Base-by-base conservation (phyloP, 1,139 yeast species). In the Suhomyces panamericanus region DNA sequence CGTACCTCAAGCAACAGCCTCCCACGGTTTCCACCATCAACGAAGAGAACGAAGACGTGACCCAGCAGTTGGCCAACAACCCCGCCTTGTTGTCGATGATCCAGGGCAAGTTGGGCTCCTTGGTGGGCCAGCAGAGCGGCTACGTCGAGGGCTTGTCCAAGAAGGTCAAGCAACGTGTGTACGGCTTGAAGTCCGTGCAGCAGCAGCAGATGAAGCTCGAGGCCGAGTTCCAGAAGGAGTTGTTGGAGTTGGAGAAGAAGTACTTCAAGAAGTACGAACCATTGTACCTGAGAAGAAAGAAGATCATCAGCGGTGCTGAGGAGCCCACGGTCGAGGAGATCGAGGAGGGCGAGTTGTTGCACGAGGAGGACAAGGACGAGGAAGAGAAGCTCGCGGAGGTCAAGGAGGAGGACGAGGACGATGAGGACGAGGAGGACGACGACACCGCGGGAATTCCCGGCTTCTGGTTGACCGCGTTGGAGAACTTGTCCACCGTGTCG, bases 391-490 rank as follows among this genome's bases (percentile, higher is more conserved):
- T 51, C 12, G 58, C 57, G 12, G 62, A 57, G 4, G 60, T 59
- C 6, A 67, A 63, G 24, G 67, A 59, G 15, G 71, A 65, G n/a
- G 78, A 68, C 7, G 77, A 70, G 9, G 80, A 70, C 10, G 78
- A 70, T 16, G 69, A 62, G 0, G 46, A 43, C 10, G 69, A 59
- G 4, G 74, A 66, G n/a, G 77, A 62, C 2, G 73, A 69, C 27
- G 72, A 62, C 29, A 66, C 68, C 44, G 73, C 73, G 53, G 99
- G 99, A 55, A 81, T 93, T 57, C 98, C 99, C 44, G 83, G 87
- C 46, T 93, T 93, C 76, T 93, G 99, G 99, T 77, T 91, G 59
- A 93, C 98, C 17, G 95, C 98, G 8, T 75, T 93, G 69, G 95
- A 87, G 66, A 93, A 91, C 70, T 74, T 93, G 57, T 81, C 85